These are phyloP conservation scores for Dendrocalamus latiflorus DNA, from an alignment of 202 grass and related monocot genomes.

Conservation along the genomic window DNA sequence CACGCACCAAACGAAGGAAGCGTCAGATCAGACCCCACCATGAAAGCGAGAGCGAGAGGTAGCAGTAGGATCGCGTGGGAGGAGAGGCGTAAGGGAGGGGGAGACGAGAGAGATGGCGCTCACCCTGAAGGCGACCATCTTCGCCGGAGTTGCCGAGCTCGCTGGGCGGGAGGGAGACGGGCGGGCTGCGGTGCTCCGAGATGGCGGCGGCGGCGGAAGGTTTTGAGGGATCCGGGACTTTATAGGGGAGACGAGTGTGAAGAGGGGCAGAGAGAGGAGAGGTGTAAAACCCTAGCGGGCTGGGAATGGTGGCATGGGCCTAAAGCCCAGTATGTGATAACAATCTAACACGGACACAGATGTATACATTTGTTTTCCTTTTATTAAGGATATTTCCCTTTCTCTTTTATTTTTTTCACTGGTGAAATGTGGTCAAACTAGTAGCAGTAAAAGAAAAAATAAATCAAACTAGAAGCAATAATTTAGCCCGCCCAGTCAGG, in stretches of 20 bases:
- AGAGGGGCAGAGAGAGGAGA: not conserved
- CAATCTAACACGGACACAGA: not conserved
- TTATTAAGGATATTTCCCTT: not conserved
- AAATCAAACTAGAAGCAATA: too few species aligned
- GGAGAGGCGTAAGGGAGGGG: not conserved
- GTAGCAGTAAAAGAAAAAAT: too few species aligned
- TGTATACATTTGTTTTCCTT: not conserved
- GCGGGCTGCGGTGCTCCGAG: not conserved
- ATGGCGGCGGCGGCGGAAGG: not conserved
- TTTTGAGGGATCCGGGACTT: not conserved
- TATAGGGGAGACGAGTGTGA: constrained; percentile 1
- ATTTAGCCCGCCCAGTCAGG: too few species aligned
- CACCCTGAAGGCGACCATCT: constrained; percentile 66
- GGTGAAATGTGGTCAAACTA: too few species aligned
- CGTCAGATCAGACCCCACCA: not conserved
- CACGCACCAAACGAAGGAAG: not conserved
- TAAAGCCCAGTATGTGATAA: not conserved
- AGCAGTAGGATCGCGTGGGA: too few species aligned
- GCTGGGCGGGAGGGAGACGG: not conserved
- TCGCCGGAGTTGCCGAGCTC: not conserved
- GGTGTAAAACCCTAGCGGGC: constrained; percentile 28
- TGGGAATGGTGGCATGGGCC: not conserved
- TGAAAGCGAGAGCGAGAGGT: not conserved
- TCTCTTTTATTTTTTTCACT: not conserved
- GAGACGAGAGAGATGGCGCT: not conserved